phyloP scores from a whole-genome alignment of 2,329 filamentous ascomycete genomes.

The Xylaria sp. region DNA sequence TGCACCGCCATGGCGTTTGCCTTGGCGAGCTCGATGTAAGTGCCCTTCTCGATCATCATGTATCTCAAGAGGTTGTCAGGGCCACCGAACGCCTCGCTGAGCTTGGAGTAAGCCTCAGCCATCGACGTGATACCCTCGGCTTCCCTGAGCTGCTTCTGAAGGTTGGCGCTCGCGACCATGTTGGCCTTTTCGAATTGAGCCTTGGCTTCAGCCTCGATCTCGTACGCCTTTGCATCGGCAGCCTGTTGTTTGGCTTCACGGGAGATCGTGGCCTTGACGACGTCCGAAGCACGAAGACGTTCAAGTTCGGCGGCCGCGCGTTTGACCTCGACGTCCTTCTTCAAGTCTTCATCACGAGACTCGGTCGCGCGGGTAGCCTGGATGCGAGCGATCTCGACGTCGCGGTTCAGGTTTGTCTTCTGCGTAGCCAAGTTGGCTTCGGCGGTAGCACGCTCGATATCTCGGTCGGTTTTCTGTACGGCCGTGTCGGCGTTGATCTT shows the following conservation, averaged over 20 bases:
- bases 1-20: constrained; percentile 72
- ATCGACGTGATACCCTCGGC: constrained; percentile 72
- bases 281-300: constrained; percentile 68
- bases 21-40: constrained; percentile 69
- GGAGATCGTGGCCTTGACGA: constrained; percentile 68
- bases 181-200: constrained; percentile 43
- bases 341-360: constrained; percentile 71
- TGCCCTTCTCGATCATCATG: constrained; percentile 81
- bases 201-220: constrained; percentile 57
- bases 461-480: constrained; percentile 77
- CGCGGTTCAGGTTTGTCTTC: constrained; percentile 65
- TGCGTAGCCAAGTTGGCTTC: constrained; percentile 70
- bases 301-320: constrained; percentile 76
- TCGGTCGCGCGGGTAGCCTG: constrained; percentile 68
- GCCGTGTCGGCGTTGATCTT: constrained; percentile 75
- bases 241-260: constrained; percentile 64
- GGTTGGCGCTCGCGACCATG: constrained; percentile 50
- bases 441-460: constrained; percentile 72
- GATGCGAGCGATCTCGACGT: constrained; percentile 72
- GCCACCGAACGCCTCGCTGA: constrained; percentile 69
- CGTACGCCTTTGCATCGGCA: constrained; percentile 61
- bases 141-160: constrained; percentile 61
- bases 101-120: constrained; percentile 71
- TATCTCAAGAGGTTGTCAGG: constrained; percentile 74
- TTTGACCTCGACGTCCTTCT: constrained; percentile 70